A percentile compares a stretch with the other conserved stretches of the same genome.
These are phyloP conservation scores for Pisolithus albus DNA, from an alignment of 768 basidiomycete genomes.

Conservation along the genomic window DNA sequence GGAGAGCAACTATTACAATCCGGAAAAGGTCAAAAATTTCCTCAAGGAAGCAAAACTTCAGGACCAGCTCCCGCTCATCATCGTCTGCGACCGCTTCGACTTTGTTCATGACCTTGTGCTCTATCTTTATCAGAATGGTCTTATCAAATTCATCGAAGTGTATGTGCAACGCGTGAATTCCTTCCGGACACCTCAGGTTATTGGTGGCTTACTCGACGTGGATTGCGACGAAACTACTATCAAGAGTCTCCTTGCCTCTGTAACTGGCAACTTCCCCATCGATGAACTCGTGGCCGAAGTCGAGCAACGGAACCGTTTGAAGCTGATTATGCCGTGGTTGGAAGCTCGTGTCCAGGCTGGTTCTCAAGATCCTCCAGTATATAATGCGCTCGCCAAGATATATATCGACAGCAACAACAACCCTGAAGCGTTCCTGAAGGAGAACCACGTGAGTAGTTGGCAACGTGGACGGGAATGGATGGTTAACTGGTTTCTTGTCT, in stretches of 20 bases:
- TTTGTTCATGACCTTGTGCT: constrained; percentile 98
- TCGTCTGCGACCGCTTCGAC: constrained; percentile 99
- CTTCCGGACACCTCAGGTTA: constrained; percentile 91
- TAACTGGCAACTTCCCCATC: constrained; percentile 95
- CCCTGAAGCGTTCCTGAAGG: constrained; percentile 95
- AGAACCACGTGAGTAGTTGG: constrained; percentile 76
- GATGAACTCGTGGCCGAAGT: constrained; percentile 98
- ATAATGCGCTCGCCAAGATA: constrained; percentile 98
- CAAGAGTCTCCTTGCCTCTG: constrained; percentile 88
- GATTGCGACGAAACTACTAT: constrained; percentile 96
- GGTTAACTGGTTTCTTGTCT: constrained; percentile 8
- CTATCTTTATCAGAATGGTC: constrained; percentile 96
- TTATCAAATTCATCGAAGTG: constrained; percentile 98
- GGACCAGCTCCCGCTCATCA: constrained; percentile 97
- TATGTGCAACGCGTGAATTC: constrained; percentile 99
- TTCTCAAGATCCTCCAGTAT: constrained; percentile 87
- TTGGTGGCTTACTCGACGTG: constrained; percentile 94
- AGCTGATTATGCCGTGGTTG: constrained; percentile 96
- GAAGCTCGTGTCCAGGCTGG: constrained; percentile 92
- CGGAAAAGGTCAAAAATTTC: constrained; percentile 99
- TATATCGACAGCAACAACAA: constrained; percentile 99
- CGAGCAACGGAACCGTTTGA: constrained; percentile 91
- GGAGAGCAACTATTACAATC: constrained; percentile 95
- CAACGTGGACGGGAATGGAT: not conserved
- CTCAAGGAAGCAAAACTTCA: constrained; percentile 95